Conservation (phyloP, 1,284 basidiomycete species). For the Puccinia novopanici region DNA sequence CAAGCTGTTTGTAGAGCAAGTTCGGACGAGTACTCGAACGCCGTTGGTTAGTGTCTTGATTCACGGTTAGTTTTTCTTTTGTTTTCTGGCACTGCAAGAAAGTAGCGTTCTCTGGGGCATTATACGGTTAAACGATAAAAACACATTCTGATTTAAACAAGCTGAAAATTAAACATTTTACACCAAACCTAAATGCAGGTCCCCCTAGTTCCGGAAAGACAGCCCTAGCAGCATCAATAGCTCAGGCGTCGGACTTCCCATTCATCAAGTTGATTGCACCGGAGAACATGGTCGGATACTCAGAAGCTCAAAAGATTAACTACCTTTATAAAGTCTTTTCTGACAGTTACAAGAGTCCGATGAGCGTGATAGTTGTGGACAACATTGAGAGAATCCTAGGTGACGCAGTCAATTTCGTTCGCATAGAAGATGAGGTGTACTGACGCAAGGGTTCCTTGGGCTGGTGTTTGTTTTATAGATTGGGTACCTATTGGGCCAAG, state of each 20-base stretch:
- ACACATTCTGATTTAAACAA: too few species aligned
- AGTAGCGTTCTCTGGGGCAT: not conserved
- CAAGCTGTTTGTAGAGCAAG: constrained; percentile 91
- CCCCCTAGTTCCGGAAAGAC: constrained; percentile 92
- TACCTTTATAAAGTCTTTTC: constrained; percentile 91
- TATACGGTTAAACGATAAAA: too few species aligned
- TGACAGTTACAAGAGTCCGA: constrained; percentile 95
- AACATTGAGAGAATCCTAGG: constrained; percentile 85
- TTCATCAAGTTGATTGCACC: constrained; percentile 98
- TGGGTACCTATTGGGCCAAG: constrained; percentile 97
- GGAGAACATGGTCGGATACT: constrained; percentile 94
- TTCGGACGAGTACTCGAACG: constrained; percentile 82
- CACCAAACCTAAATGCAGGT: constrained; percentile 58
- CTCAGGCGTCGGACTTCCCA: constrained; percentile 86
- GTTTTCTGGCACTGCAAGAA: too few species aligned
- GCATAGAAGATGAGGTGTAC: not conserved
- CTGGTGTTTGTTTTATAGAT: constrained; percentile 65
- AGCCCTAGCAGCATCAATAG: constrained; percentile 90
- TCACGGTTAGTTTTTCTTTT: constrained; percentile 68
- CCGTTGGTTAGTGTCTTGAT: constrained; percentile 88
- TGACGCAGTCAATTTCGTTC: constrained; percentile 59
- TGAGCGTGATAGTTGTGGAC: constrained; percentile 96
- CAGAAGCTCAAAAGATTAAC: constrained; percentile 84
- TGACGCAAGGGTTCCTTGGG: not conserved
- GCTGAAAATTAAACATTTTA: too few species aligned